Evolutionary conservation across 345 rosid genomes (phyloP).

Genomic region (Excoecaria agallocha): DNA sequence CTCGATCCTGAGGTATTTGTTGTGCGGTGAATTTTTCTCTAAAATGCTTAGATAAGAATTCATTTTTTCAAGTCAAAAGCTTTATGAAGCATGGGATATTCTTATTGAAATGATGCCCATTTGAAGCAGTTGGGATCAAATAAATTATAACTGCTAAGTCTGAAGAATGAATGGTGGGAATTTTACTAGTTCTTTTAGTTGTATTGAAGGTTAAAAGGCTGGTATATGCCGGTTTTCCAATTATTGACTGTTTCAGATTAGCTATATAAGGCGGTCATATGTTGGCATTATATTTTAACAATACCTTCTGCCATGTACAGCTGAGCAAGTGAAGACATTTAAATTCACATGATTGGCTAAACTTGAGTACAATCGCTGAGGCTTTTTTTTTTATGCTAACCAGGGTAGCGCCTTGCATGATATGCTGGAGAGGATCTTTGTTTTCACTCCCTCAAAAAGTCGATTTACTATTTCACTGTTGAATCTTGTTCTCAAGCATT

Average conservation of each 20-base stretch:
- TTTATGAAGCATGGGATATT: background rate
- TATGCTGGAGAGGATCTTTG: constrained; percentile 50
- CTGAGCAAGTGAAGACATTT: constrained; percentile 4
- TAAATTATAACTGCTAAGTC: background rate
- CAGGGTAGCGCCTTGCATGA: constrained; percentile 77
- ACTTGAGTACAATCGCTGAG: constrained; percentile 4
- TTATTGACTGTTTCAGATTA: background rate
- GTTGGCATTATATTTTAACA: background rate
- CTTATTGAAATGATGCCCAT: background rate
- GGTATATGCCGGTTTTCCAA: background rate
- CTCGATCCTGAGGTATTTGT: constrained; percentile 79
- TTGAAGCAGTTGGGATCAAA: background rate
- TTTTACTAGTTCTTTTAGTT: background rate
- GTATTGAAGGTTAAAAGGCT: background rate
- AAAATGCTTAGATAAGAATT: background rate
- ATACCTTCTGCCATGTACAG: background rate
- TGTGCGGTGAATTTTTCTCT: background rate
- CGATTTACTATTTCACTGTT: constrained; percentile 46
- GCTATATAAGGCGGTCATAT: background rate
- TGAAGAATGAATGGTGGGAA: background rate
- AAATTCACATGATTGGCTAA: constrained; percentile 1
- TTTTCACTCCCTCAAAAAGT: constrained; percentile 34
- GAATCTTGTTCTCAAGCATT: constrained; percentile 63
- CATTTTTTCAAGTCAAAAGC: background rate
- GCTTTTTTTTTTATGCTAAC: constrained; percentile 7